Base-by-base conservation (phyloP, 2,329 filamentous ascomycete genomes). In the Exophiala alcalophila region DNA sequence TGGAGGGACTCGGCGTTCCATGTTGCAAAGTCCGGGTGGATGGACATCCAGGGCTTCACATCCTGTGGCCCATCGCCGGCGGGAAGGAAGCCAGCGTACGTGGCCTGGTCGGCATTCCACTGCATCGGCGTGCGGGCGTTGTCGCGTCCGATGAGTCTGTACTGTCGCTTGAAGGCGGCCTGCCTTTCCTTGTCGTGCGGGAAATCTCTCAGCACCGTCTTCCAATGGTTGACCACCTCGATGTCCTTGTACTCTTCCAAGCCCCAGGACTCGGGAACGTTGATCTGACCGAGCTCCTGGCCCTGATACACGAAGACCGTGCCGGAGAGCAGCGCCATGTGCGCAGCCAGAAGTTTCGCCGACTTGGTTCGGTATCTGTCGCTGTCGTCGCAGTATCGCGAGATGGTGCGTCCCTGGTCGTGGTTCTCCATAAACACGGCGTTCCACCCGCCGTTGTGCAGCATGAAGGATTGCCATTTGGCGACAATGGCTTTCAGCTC, bases 71-170 rank as follows among this genome's bases (percentile, higher is more conserved):
- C 37, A 19, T 36, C 31, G 15, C 33, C 20, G n/a, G n/a, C n/a
- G 3, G 45, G 30, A 7, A 78, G 80, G 65, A 86, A 86, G 2
- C 83, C 83, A 0, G 77, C 79, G 50, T 81, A 71, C 4, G 34
- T 39, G 1, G 67, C 59, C 0, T 65, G 64, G 15, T 43, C 42
- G 0, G 60, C 68, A 41, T 71, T 71, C 83, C 83, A 86, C 50
- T 83, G 80, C 66, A 87, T 78, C 0, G 83, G 83, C 3, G 78
- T 73, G n/a, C 83, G 71, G 6, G 80, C 73, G 57, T 86, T 78
- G 58, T 86, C 82, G 10, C 52, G 33, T 2, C 44, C 52, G 12
- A 44, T 44, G 8, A 37, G 23, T 2, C 41, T 36, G 15, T 47
- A 47, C 11, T 42, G 44, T 6, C 18, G 18, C n/a, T 25, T 30